A percentile compares a stretch with the other conserved stretches of the same genome.
phyloP scores from a whole-genome alignment of 768 basidiomycete genomes.

The Termitomyces bulborhizus region DNA sequence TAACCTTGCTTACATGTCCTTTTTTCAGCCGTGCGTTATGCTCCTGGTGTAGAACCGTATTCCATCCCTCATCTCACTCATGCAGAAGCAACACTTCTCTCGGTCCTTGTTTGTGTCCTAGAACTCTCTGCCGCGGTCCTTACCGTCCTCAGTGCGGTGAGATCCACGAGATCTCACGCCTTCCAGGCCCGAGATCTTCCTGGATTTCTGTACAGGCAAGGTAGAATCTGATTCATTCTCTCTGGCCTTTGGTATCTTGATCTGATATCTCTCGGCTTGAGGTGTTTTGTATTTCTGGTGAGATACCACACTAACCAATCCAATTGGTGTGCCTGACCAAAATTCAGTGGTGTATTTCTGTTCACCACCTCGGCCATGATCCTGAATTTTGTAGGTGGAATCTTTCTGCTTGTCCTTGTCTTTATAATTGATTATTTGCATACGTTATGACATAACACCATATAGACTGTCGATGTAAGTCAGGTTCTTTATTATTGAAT shows the following conservation, averaged over 20 bases:
- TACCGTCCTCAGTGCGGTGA: conserved; percentile 5
- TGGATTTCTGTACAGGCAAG: conserved; percentile 9
- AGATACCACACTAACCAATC: not conserved
- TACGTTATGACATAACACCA: not conserved
- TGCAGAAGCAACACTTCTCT: conserved; percentile 12
- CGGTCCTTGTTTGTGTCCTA: conserved; percentile 7
- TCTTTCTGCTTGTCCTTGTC: not conserved
- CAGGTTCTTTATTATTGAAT: not conserved
- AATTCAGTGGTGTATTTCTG: not conserved
- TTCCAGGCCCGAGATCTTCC: not conserved
- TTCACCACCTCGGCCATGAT: conserved; percentile 3
- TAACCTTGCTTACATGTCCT: not conserved
- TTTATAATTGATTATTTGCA: not conserved
- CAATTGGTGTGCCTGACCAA: not conserved
- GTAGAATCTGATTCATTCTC: not conserved
- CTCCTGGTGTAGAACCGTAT: not conserved
- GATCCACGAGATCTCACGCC: not conserved
- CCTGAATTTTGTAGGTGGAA: conserved; percentile 1
- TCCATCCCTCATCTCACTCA: not conserved
- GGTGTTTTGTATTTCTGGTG: conserved; percentile 13
- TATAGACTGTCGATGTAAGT: not conserved
- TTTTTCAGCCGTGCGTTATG: conserved; percentile 5
- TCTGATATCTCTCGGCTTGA: not conserved
- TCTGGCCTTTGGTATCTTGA: not conserved
- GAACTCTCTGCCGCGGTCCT: conserved; percentile 11